A percentile compares a stretch with the other conserved stretches of the same genome.
Conservation (phyloP, 2,329 filamentous ascomycete species). For the Xylaria sp. region DNA sequence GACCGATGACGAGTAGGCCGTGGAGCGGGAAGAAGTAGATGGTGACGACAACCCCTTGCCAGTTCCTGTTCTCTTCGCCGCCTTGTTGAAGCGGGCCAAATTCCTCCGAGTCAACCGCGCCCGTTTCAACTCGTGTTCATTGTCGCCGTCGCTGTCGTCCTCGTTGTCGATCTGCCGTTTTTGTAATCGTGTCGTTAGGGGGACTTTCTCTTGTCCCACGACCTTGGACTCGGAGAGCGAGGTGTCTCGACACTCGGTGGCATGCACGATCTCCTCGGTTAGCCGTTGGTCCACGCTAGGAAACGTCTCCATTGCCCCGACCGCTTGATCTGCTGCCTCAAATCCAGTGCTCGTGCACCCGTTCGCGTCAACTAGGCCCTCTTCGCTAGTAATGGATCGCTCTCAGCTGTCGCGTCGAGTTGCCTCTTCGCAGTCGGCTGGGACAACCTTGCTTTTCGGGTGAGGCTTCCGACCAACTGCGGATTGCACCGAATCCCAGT, state of each 20-base stretch:
- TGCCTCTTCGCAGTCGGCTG: too few species aligned
- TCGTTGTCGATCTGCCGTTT: not conserved
- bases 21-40: not conserved
- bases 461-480: not conserved
- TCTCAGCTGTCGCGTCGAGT: not conserved
- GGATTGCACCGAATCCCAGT: not conserved
- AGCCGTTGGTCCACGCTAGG: not conserved
- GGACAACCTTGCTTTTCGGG: too few species aligned
- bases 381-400: too few species aligned
- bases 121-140: too few species aligned
- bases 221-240: not conserved
- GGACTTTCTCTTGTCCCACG: not conserved
- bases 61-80: not conserved
- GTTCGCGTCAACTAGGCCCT: not conserved
- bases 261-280: not conserved
- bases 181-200: not conserved
- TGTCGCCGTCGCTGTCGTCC: not conserved
- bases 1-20: not conserved
- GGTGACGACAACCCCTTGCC: not conserved
- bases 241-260: not conserved
- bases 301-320: not conserved
- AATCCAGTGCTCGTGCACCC: not conserved
- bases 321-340: not conserved
- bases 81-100: not conserved
- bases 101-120: not conserved